Evolutionary conservation across 129 eudicot species (phyloP).

Genomic region (Chrysanthemum seticuspe): DNA sequence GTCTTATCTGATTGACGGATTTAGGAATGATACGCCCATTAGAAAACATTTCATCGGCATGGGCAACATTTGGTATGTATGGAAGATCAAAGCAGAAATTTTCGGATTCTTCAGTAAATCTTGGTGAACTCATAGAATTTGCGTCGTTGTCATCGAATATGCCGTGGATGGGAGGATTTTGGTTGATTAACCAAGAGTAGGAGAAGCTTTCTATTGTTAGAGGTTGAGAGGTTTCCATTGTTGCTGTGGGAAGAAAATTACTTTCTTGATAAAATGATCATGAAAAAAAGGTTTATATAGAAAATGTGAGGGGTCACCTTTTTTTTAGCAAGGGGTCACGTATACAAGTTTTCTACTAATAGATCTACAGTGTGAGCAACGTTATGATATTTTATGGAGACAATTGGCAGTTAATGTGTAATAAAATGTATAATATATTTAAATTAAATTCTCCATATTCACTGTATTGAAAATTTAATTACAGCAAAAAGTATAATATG

Average conservation of each 20-base stretch:
- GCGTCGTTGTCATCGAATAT: conserved; percentile 12
- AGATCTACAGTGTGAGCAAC: background rate
- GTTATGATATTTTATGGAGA: background rate
- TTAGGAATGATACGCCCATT: conserved; percentile 62
- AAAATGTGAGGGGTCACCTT: conserved; percentile 22
- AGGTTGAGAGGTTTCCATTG: conserved; percentile 60
- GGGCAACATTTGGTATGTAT: conserved; percentile 35
- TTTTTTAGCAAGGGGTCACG: background rate
- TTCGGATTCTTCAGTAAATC: conserved; percentile 27
- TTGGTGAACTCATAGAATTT: conserved; percentile 10
- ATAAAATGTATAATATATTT: too few species aligned
- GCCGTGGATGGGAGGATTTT: conserved; percentile 30
- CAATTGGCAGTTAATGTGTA: background rate
- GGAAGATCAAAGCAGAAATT: conserved; percentile 51
- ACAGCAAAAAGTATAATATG: too few species aligned
- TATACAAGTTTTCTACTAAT: background rate
- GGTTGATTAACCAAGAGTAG: conserved; percentile 65
- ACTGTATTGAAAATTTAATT: too few species aligned
- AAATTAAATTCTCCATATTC: too few species aligned
- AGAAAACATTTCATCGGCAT: conserved; percentile 79
- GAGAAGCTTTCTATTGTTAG: conserved; percentile 86
- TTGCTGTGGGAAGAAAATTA: background rate
- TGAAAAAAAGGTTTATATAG: conserved; percentile 17
- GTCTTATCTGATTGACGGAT: conserved; percentile 19
- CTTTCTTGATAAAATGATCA: conserved; percentile 19